Percentiles rank a stretch among this genome's conserved stretches.
Conservation (phyloP, 2,329 filamentous ascomycete species). For the Nemania abortiva region DNA sequence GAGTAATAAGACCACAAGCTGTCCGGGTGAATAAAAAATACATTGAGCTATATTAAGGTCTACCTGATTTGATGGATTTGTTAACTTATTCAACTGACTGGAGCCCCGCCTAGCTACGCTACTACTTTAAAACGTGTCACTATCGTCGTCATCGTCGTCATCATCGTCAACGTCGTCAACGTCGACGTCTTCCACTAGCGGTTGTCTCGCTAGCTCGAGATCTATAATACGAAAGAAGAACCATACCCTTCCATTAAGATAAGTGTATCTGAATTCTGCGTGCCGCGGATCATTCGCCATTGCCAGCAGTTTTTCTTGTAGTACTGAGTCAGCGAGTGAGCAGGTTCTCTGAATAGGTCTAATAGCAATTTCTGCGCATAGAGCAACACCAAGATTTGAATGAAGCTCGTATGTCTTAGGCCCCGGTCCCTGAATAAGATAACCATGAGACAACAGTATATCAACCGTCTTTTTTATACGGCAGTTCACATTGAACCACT, state of each 20-base stretch:
- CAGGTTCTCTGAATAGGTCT: conserved; percentile 33
- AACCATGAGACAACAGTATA: conserved; percentile 23
- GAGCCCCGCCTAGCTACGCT: too few species aligned
- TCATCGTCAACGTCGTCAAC: neutral
- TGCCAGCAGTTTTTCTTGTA: conserved; percentile 30
- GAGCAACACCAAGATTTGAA: conserved; percentile 35
- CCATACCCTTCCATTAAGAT: conserved; percentile 38
- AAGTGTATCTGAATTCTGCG: conserved; percentile 37
- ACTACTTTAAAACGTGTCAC: too few species aligned
- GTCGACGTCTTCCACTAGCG: neutral
- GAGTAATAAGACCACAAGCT: too few species aligned
- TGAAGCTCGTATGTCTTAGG: conserved; percentile 38
- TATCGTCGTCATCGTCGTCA: neutral
- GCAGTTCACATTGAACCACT: conserved; percentile 40
- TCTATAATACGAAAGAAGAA: conserved; percentile 41
- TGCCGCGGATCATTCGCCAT: conserved; percentile 36
- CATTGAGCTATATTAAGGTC: too few species aligned
- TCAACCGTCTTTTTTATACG: conserved; percentile 41
- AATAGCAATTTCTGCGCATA: conserved; percentile 38
- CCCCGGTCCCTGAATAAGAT: conserved; percentile 29
- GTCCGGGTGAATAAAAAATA: too few species aligned
- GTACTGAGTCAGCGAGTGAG: conserved; percentile 28
- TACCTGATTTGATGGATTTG: too few species aligned
- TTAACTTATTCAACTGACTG: too few species aligned
- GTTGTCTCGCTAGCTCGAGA: conserved; percentile 31